A percentile compares a stretch with the other conserved stretches of the same genome.
phyloP scores from a whole-genome alignment of 805 yeast species.

The Trichomonascus vanleenenianus region DNA sequence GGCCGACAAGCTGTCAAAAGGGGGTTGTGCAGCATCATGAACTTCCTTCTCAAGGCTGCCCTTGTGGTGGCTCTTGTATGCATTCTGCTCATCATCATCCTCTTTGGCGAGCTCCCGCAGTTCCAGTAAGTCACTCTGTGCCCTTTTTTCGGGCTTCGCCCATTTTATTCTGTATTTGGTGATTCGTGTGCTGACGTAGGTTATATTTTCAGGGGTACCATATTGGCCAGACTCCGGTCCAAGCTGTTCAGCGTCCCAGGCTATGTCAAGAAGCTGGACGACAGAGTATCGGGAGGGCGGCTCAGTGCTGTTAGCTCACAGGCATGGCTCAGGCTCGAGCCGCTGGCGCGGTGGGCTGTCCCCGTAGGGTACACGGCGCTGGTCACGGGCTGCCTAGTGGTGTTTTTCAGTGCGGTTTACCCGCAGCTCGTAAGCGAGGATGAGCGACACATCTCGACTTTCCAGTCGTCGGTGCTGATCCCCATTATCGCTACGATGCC shows the following conservation, averaged over 20 bases:
- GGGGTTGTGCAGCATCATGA: too few species aligned
- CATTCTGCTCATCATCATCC: constrained; percentile 22
- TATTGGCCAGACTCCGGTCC: constrained; percentile 16
- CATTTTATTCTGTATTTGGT: too few species aligned
- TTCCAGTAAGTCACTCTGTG: constrained; percentile 18
- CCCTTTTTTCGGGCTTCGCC: background rate
- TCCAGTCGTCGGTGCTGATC: constrained; percentile 8
- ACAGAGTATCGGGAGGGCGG: constrained; percentile 13
- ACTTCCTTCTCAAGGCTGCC: too few species aligned
- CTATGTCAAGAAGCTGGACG: constrained; percentile 10
- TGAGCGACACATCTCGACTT: background rate
- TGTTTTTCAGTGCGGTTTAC: constrained; percentile 14
- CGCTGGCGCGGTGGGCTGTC: constrained; percentile 13
- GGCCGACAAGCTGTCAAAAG: too few species aligned
- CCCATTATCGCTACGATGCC: constrained; percentile 20
- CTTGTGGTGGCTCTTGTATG: constrained; percentile 15
- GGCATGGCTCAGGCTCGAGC: constrained; percentile 1
- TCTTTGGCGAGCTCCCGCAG: constrained; percentile 31
- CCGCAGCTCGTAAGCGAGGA: constrained; percentile 1
- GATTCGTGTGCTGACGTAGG: background rate
- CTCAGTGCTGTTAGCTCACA: constrained; percentile 3
- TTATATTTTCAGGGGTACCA: constrained; percentile 15
- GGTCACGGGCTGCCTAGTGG: constrained; percentile 11
- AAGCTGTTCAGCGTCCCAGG: constrained; percentile 15
- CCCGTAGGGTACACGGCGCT: constrained; percentile 18